Base-by-base conservation (phyloP, 345 rosid genomes). In the Geranium rotundifolium region DNA sequence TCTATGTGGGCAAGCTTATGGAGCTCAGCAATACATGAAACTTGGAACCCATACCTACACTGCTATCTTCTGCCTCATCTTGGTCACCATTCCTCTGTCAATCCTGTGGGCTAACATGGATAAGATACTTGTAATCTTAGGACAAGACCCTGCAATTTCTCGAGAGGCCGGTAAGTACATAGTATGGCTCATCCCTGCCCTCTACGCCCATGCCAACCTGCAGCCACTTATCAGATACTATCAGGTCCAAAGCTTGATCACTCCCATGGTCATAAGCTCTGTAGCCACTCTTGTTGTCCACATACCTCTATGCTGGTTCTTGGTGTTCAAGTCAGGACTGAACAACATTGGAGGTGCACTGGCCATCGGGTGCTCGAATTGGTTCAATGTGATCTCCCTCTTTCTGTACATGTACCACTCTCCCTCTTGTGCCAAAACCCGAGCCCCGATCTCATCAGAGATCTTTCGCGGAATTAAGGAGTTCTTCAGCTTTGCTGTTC, bases 1-100 rank as follows among this genome's bases (percentile, higher is more conserved):
- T 29, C 57, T 92, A 55, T 77, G 85, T 62, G 95, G 98, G 2
- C 96, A 89, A 83, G 86, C 89, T 2, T 75, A 79, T 65, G 96
- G 83, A 69, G 76, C 74, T 34, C 54, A 72, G 20, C 77, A 80
- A 58, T 74, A 80, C 64, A 62, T 34, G 7, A 80, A 63, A 66
- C 61, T 80, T 5, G 75, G 81, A 62, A 54, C 60, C 54, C 79
- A 74, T 62, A 74, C 78, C 17, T 71, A 72, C n/a, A 70, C 84
- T 15, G 84, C 81, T 0, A 74, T 80, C 23, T 72, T 80, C 69
- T 74, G 73, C 17, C 71, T 74, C 18, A 17, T 54, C 23, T 17
- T 80, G 19, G 67, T 65, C 19, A 71, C 79, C 54, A 29, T 80
- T 34, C 84, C 81, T 57, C 49, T 80, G 29, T 80, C 84, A 29